These are phyloP conservation scores for Arabidopsis lyrata DNA, from an alignment of 441 rosid genomes.

Conservation along the genomic window DNA sequence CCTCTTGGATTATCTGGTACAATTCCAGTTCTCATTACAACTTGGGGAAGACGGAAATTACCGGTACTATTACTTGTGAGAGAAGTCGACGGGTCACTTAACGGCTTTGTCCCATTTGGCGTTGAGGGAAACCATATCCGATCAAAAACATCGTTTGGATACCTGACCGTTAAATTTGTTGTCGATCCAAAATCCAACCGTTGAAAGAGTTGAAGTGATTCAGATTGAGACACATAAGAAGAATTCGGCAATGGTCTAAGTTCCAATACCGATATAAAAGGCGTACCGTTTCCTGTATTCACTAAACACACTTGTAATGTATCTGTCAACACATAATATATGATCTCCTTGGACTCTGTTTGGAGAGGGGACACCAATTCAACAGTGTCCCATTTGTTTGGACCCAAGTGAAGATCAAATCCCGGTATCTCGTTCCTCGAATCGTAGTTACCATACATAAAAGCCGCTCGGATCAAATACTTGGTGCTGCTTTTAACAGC, in stretches of 20 bases:
- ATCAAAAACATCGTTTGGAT: constrained; percentile 42
- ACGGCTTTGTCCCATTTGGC: not conserved
- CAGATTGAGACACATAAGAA: constrained; percentile 22
- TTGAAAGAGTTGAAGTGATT: constrained; percentile 39
- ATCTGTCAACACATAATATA: constrained; percentile 38
- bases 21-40: constrained; percentile 50
- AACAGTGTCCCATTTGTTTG: constrained; percentile 56
- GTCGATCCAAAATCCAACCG: constrained; percentile 45
- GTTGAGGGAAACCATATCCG: constrained; percentile 46
- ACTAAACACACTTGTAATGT: constrained; percentile 48
- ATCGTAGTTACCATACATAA: constrained; percentile 56
- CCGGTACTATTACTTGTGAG: constrained; percentile 12
- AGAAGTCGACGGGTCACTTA: constrained; percentile 13
- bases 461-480: constrained; percentile 50
- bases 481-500: constrained; percentile 31
- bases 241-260: constrained; percentile 36
- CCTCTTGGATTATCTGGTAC: constrained; percentile 29
- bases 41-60: constrained; percentile 41
- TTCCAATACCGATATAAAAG: constrained; percentile 47
- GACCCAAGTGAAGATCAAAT: constrained; percentile 52
- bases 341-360: constrained; percentile 47
- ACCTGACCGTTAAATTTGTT: constrained; percentile 43
- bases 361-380: constrained; percentile 27
- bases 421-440: constrained; percentile 32
- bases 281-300: constrained; percentile 46